Base-by-base conservation (phyloP, 305 asterid species). In the Andrographis paniculata region DNA sequence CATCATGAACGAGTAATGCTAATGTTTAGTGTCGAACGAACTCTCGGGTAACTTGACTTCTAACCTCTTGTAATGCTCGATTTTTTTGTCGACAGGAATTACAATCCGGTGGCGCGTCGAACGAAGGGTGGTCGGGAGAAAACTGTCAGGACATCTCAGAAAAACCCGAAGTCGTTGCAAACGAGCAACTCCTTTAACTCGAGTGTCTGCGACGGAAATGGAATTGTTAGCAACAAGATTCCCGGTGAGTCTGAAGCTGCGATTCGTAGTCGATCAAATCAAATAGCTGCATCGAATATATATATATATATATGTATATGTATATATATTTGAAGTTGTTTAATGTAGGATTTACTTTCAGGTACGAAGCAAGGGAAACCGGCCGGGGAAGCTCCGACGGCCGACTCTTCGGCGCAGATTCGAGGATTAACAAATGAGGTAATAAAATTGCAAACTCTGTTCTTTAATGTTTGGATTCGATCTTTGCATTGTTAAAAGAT, bases 71-170 rank as follows among this genome's bases (percentile, higher is more conserved):
- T 28, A 23, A 45, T 18, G 0, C 50, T 10, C 37, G 18, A 36
- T 14, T 47, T 50, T 20, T 41, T 38, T 28, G 33, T 6, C 55
- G 33, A 27, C 75, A 82, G 96, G 83, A 82, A 79, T 30, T 87
- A 87, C 42, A 73, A 87, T 62, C 95, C 95, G 0, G 60, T 80
- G 54, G 96, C 84, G 48, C 84, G 96, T 7, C 67, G 96, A 71
- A 69, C 78, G 53, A 87, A 75, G 62, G 91, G 79, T 35, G 91
- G 93, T 41, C 81, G 63, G 75, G 92, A 80, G 59, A 73, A 73
- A 59, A 66, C 44, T 58, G 44, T 48, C 17, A 83, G 67, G 72
- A 65, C 62, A 20, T 66, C 86, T 45, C 86, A 71, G 58, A 86
- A 67, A 79, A 63, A 17, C 65, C 51, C 67, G 22, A 86, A 82